Evolutionary conservation across 2,329 filamentous ascomycete genomes (phyloP).

Genomic region (Cladosporium sp.): DNA sequence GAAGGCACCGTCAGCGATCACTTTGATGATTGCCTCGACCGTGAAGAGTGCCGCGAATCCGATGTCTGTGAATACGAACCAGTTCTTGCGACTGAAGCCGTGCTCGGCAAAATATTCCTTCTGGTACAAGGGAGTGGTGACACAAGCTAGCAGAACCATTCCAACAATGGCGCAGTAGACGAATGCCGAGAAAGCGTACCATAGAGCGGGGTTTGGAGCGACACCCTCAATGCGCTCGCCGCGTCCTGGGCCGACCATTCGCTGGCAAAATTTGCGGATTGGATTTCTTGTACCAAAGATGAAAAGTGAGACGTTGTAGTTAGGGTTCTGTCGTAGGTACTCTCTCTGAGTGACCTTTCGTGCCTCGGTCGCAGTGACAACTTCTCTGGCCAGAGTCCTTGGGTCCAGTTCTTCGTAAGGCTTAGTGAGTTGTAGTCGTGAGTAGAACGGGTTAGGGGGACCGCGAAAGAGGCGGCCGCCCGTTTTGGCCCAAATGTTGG

Average conservation of each 20-base stretch:
- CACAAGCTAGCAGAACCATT: slow-evolving; percentile 95
- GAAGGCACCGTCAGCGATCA: slow-evolving; percentile 91
- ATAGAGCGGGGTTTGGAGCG: slow-evolving; percentile 82
- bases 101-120: slow-evolving; percentile 68
- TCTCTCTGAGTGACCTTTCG: slow-evolving; percentile 87
- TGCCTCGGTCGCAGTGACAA: slow-evolving; percentile 77
- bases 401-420: slow-evolving; percentile 80
- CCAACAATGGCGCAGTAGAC: slow-evolving; percentile 92
- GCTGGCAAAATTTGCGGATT: slow-evolving; percentile 79
- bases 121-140: slow-evolving; percentile 93
- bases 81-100: slow-evolving; percentile 62
- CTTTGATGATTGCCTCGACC: slow-evolving; percentile 83
- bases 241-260: slow-evolving; percentile 85
- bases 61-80: slow-evolving; percentile 94
- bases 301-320: slow-evolving; percentile 89
- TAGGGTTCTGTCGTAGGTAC: slow-evolving; percentile 81
- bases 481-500: slow-evolving; percentile 28
- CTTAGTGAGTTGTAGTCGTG: slow-evolving; percentile 69
- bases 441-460: slow-evolving; percentile 95
- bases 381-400: slow-evolving; percentile 84
- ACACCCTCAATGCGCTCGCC: slow-evolving; percentile 90
- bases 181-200: slow-evolving; percentile 91
- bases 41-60: slow-evolving; percentile 87
- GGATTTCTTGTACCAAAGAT: slow-evolving; percentile 78
- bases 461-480: slow-evolving; percentile 37